These are phyloP conservation scores for Clarireedia monteithiana DNA, from an alignment of 2,329 filamentous ascomycete genomes.

Conservation along the genomic window DNA sequence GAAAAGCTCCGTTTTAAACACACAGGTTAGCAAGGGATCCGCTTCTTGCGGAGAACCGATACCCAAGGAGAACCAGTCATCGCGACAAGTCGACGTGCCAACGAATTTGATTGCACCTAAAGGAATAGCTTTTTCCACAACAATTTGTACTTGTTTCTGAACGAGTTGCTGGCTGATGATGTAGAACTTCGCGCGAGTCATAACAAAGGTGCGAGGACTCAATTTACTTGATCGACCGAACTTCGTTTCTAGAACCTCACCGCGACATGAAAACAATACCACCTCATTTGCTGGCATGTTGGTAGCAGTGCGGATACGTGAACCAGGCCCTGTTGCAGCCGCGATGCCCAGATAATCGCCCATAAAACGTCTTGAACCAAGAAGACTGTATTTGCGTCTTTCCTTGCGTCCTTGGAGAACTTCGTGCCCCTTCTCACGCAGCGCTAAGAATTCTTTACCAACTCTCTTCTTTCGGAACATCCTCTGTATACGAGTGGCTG, in stretches of 20 bases:
- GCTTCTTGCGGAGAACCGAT: slow-evolving; percentile 85
- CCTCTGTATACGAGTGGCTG: slow-evolving; percentile 85
- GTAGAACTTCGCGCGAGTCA: slow-evolving; percentile 83
- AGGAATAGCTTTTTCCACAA: slow-evolving; percentile 72
- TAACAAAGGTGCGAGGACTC: slow-evolving; percentile 73
- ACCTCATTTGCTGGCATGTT: slow-evolving; percentile 66
- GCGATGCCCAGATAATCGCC: slow-evolving; percentile 92
- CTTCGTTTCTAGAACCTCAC: slow-evolving; percentile 84
- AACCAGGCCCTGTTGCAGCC: slow-evolving; percentile 69
- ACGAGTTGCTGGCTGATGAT: slow-evolving; percentile 78
- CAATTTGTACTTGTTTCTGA: slow-evolving; percentile 74
- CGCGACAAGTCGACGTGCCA: slow-evolving; percentile 69
- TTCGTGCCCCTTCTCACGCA: slow-evolving; percentile 81
- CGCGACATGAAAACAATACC: slow-evolving; percentile 82
- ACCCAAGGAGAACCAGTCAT: slow-evolving; percentile 95
- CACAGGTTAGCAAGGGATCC: slow-evolving; percentile 86
- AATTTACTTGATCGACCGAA: slow-evolving; percentile 95
- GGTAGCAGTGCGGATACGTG: slow-evolving; percentile 69
- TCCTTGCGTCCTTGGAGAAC: slow-evolving; percentile 83
- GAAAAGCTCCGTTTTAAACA: slow-evolving; percentile 96
- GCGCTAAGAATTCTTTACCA: slow-evolving; percentile 78
- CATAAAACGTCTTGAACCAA: slow-evolving; percentile 86
- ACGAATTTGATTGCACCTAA: slow-evolving; percentile 86
- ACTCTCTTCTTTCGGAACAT: slow-evolving; percentile 93
- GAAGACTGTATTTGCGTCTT: slow-evolving; percentile 78